Evolutionary conservation across 202 grass and related monocot genomes (phyloP), one percentile per base, ranked within the genome.

Genomic region (Cymbopogon flexuosus): DNA sequence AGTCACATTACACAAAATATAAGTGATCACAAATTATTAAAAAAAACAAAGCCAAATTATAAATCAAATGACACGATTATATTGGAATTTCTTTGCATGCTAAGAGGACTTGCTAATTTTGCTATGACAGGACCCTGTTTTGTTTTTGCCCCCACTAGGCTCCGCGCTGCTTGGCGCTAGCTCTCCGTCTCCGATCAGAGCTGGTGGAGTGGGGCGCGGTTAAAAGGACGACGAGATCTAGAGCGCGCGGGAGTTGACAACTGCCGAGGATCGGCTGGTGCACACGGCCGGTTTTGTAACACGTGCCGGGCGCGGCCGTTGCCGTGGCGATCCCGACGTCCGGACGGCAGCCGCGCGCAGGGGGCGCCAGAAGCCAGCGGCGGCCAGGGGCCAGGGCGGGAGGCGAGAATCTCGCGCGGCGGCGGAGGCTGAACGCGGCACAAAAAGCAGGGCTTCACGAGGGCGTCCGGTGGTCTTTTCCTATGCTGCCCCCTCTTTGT

Each of bases 221-320:
- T 63, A n/a, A 62, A 49, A 49, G 56, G 16, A 7, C 18, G 72
- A 14, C 0, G 8, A 57, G 56, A 24, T 72, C 42, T 10, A 49
- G 72, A 8, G 35, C 23, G 35, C 23, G 54, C 40, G 40, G 54
- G 24, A 76, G 87, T 18, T 81, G 78, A 80, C 78, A 80, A 80
- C 78, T 80, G 87, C 82, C 82, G 27, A 77, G 19, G 62, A 89
- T 89, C 77, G 36, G 65, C 46, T 10, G 72, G 72, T 39, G 87
- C 87, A 81, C 87, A 81, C 82, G 72, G 65, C 59, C 66, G 72
- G 70, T 61, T 89, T 67, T 85, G 78, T 85, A 67, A 78, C 82
- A 89, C 78, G 66, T 59, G 72, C 72, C 72, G 12, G 37, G 5
- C 59, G 45, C 57, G 37, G 72, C 72, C 65, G 82, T 77, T 60